Evolutionary conservation across 2,329 filamentous ascomycete genomes (phyloP), one percentile per base, ranked within the genome.

Genomic region (Claviceps pazoutovae): DNA sequence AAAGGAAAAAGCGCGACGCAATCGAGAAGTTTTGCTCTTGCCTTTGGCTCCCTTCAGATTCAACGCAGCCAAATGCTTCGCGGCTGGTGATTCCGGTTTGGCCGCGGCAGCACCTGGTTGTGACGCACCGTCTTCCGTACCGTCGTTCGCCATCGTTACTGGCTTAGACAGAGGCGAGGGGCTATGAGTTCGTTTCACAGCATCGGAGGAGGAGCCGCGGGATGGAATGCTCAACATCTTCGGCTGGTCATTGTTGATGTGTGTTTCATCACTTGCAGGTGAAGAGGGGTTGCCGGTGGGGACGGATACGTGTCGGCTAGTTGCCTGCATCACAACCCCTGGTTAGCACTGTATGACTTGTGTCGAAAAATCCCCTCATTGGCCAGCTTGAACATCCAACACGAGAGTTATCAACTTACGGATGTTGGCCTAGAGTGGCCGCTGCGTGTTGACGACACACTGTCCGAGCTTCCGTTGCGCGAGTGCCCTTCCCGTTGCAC

Each of bases 1-100:
- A 68, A 98, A 98, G 0, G 93, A 98, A 62, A 98, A 95, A 0
- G 93, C 93, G 59, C 93, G 80, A 51, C 93, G 82, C 54, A 98
- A 74, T 58, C 90, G 78, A 17, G 86, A 90, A 2, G 85, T 87
- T 70, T 96, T 96, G 70, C 83, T 88, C 64, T 88, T 89, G 57
- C 83, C 78, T 63, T 80, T 86, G 30, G 74, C 73, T 51, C 88
- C 87, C 63, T 86, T 91, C 58, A 91, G 86, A 55, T 84, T 91
- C 52, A 97, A 75, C n/a, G 90, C 88, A 46, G 86, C 82, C 41
- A 97, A 77, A 53, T 94, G 88, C 66, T 88, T 84, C 14, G 86
- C 84, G 19, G 91, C 91, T 46, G 86, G 82, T 58, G 86, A 90
- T 54, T 73, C 70, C 43, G 66, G 53, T 51, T 71, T 70, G 61